These are phyloP conservation scores for Rhizopus arrhizus DNA, from an alignment of 371 early-diverging fungal species.

Conservation along the genomic window DNA sequence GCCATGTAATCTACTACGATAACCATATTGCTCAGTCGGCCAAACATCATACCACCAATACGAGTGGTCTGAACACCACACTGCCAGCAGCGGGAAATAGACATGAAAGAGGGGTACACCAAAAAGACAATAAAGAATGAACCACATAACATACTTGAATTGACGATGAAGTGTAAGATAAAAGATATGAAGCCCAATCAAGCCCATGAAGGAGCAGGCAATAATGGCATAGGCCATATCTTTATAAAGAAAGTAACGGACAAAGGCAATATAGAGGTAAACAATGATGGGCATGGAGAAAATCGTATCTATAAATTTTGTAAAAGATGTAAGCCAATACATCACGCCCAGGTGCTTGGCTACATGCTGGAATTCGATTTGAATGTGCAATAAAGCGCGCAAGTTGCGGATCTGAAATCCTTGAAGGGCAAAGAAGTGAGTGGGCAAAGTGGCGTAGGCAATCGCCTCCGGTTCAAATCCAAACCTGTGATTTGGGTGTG, in stretches of 20 bases:
- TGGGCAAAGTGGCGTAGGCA: slow-evolving; percentile 46
- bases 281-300: slow-evolving; percentile 46
- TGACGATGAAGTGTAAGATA: slow-evolving; percentile 49
- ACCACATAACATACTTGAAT: slow-evolving; percentile 53
- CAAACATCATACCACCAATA: slow-evolving; percentile 52
- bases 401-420: slow-evolving; percentile 41
- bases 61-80: slow-evolving; percentile 41
- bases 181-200: slow-evolving; percentile 39
- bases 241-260: slow-evolving; percentile 31
- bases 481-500: slow-evolving; percentile 44
- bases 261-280: slow-evolving; percentile 40
- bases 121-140: slow-evolving; percentile 39
- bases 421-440: slow-evolving; percentile 43
- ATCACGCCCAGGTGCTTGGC: slow-evolving; percentile 41
- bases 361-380: slow-evolving; percentile 43
- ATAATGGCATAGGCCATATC: slow-evolving; percentile 41
- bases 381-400: slow-evolving; percentile 44
- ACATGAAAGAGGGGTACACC: slow-evolving; percentile 46
- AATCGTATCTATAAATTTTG: slow-evolving; percentile 45
- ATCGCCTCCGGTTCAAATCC: slow-evolving; percentile 56
- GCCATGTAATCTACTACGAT: slow-evolving; percentile 42
- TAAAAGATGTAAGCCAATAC: slow-evolving; percentile 45
- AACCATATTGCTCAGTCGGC: slow-evolving; percentile 31
- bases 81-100: slow-evolving; percentile 48
- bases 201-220: slow-evolving; percentile 33